phyloP scores from a whole-genome alignment of 192 early-diverging fungal species.

The Geosiphon pyriformis region DNA sequence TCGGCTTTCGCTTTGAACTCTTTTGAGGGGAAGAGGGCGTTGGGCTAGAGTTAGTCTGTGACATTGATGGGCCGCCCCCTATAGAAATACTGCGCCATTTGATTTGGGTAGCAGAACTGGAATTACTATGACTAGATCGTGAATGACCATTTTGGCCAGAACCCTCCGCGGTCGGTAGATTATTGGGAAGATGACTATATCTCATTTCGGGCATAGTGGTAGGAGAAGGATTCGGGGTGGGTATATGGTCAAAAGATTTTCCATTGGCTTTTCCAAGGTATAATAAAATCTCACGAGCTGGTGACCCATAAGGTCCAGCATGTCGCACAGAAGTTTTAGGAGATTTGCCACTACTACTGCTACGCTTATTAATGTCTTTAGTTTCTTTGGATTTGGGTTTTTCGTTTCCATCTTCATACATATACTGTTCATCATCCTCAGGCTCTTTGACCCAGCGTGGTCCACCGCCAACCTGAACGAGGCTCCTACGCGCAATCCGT shows the following conservation, averaged over 20 bases:
- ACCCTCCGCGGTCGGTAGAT: neutral
- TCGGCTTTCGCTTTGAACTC: neutral
- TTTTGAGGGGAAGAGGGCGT: conserved; percentile 13
- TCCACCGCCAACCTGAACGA: conserved; percentile 12
- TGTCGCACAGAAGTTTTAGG: neutral
- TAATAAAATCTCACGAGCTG: neutral
- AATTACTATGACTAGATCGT: neutral
- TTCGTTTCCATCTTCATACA: neutral
- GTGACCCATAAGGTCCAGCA: conserved; percentile 7
- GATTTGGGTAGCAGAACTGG: neutral
- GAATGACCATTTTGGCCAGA: neutral
- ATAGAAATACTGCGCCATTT: conserved; percentile 19
- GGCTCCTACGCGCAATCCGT: neutral
- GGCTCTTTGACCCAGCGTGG: conserved; percentile 6
- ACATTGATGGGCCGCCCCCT: conserved; percentile 10
- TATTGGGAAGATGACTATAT: neutral
- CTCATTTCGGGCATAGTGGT: conserved; percentile 10
- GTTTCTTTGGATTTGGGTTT: neutral
- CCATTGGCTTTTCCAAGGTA: conserved; percentile 4
- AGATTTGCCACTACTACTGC: neutral
- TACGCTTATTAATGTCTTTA: neutral
- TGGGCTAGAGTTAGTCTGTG: neutral
- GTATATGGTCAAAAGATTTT: conserved; percentile 9
- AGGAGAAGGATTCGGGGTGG: conserved; percentile 20
- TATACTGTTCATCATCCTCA: neutral